These are phyloP conservation scores for Elongisporangium senticosum DNA, from an alignment of 352 stramenopile genomes.

Conservation along the genomic window DNA sequence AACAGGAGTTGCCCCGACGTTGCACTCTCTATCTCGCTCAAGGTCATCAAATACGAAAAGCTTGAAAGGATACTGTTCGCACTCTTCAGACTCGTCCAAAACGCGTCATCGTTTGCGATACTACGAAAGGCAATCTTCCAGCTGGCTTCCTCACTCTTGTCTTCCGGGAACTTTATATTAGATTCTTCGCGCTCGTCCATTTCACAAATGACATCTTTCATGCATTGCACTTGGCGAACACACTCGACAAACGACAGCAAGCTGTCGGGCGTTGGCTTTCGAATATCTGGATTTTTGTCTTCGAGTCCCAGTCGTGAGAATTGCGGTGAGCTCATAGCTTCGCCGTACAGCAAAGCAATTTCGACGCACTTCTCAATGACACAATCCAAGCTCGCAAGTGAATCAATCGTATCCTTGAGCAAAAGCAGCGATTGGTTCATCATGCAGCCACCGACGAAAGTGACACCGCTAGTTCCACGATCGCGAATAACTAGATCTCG, in stretches of 20 bases:
- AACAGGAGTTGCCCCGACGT: slow-evolving; percentile 24
- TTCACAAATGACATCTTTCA: slow-evolving; percentile 5
- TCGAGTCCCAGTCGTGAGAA: neutral
- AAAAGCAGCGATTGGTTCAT: slow-evolving; percentile 25
- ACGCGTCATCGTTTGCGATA: slow-evolving; percentile 12
- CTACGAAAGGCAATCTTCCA: neutral
- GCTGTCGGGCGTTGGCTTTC: slow-evolving; percentile 3
- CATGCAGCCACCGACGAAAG: slow-evolving; percentile 20
- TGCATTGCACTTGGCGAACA: slow-evolving; percentile 10
- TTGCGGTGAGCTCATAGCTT: neutral
- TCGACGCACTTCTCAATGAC: slow-evolving; percentile 17
- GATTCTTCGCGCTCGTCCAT: neutral
- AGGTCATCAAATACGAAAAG: slow-evolving; percentile 17
- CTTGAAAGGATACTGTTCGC: slow-evolving; percentile 14
- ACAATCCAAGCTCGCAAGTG: slow-evolving; percentile 11
- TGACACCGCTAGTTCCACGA: neutral
- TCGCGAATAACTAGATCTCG: neutral
- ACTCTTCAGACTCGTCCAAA: slow-evolving; percentile 17
- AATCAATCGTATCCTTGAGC: slow-evolving; percentile 14
- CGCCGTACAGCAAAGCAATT: slow-evolving; percentile 6
- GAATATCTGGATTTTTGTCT: neutral
- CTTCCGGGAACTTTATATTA: neutral
- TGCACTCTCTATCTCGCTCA: slow-evolving; percentile 20
- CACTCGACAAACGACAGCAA: slow-evolving; percentile 17
- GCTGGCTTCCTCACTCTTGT: neutral